Base-by-base conservation (phyloP, 2,329 filamentous ascomycete genomes). In the Claviceps sorghi region DNA sequence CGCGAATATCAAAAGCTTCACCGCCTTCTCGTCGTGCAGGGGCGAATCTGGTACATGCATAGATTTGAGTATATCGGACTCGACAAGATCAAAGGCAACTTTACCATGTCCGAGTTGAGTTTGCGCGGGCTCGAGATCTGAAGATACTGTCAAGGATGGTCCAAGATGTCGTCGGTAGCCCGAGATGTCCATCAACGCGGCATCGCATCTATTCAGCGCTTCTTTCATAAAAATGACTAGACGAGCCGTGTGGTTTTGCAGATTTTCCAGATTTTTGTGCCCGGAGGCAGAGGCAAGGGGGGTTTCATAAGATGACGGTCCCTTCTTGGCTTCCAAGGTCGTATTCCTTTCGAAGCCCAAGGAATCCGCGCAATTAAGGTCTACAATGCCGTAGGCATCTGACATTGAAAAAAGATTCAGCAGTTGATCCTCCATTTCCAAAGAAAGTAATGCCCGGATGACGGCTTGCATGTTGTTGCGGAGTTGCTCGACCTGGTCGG, bases 381-480 rank as follows among this genome's bases (percentile, higher is more conserved):
- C 58, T 2, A 60, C 55, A 4, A 58, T 55, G 34, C 57, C 48
- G 1, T 56, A 52, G 1, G 52, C 47, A 9, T 54, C 54, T 1
- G 52, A 47, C 2, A 62, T 55, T 48, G 59, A 56, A 7, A 60
- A 15, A 5, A 19, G 55, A 8, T 71, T 64, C 53, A 78, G 75
- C 1, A 79, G 62, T 6, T 64, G 65, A 0, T 70, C 73, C 48
- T 77, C 71, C 2, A 71, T 71, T 50, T 73, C 72, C 54, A 81
- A 65, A 22, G 76, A 72, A 22, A 80, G 62, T 5, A 80, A 63
- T 3, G 75, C 68, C 52, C 78, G 69, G 32, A 81, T 71, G 7
- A 79, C 74, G 19, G 66, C 73, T 56, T 81, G 78, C 50, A 80
- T 70, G 3, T 72, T 64, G 57, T 81, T 80, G 51, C 78, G 72